Percentiles rank a stretch among this genome's conserved stretches.
Conservation (phyloP, 2,329 filamentous ascomycete species). For the Mycosphaerella sp. region DNA sequence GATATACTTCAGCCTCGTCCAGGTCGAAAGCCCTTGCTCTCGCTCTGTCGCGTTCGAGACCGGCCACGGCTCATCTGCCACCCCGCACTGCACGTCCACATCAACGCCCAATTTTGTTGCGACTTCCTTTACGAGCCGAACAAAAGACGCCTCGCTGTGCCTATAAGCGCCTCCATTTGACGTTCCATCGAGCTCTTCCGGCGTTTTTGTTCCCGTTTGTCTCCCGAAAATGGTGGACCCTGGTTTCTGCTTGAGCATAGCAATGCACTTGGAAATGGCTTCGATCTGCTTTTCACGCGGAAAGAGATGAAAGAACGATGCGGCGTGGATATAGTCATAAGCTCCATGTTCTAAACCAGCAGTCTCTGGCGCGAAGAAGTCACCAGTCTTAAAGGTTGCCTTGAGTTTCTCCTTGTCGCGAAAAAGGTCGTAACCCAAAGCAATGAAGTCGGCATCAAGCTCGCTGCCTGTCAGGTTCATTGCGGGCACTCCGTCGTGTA, state of each 20-base stretch:
- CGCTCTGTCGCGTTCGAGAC: neutral
- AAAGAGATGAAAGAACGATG: conserved; percentile 43
- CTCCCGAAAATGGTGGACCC: conserved; percentile 37
- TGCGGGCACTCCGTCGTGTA: conserved; percentile 34
- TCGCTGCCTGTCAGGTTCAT: conserved; percentile 33
- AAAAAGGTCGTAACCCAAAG: conserved; percentile 38
- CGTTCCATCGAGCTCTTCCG: conserved; percentile 24
- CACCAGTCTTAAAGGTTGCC: conserved; percentile 29
- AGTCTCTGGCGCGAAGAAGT: conserved; percentile 19
- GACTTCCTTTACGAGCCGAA: conserved; percentile 36
- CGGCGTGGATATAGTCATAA: conserved; percentile 37
- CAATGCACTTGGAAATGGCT: conserved; percentile 31
- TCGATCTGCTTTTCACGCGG: conserved; percentile 36
- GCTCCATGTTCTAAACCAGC: conserved; percentile 24
- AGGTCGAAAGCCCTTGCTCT: neutral
- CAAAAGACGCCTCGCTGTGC: conserved; percentile 36
- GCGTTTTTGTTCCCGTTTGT: conserved; percentile 33
- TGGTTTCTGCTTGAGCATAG: conserved; percentile 31
- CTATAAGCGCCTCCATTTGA: conserved; percentile 28
- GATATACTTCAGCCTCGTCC: neutral
- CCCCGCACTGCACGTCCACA: conserved; percentile 24
- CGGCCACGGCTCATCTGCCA: neutral
- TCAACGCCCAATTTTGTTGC: conserved; percentile 34
- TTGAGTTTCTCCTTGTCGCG: conserved; percentile 30
- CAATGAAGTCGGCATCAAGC: conserved; percentile 30